These are phyloP conservation scores for Fusarium penzigii DNA, from an alignment of 2,329 filamentous ascomycete genomes.

Conservation along the genomic window DNA sequence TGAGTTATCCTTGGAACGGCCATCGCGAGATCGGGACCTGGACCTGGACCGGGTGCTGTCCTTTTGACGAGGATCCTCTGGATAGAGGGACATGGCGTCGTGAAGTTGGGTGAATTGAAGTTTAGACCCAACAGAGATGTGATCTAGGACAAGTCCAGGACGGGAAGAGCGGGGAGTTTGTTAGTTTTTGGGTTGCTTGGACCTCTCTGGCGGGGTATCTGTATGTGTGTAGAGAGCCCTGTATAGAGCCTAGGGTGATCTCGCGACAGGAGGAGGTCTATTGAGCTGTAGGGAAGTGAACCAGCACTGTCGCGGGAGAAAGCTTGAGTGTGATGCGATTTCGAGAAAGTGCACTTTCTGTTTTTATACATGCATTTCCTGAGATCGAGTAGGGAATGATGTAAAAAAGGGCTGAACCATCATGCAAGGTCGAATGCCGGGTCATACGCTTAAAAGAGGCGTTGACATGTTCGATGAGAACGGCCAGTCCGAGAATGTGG, in stretches of 20 bases:
- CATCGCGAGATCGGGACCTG: constrained; percentile 46
- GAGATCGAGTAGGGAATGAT: background rate
- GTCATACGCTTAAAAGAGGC: background rate
- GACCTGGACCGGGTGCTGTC: constrained; percentile 43
- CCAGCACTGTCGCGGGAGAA: constrained; percentile 4
- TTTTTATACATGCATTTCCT: no score
- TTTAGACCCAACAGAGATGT: constrained; percentile 2
- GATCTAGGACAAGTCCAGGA: constrained; percentile 8
- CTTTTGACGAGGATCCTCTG: constrained; percentile 46
- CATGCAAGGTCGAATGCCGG: background rate
- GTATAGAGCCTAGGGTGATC: no score
- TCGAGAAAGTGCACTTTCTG: background rate
- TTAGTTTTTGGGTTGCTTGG: background rate
- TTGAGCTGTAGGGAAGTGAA: background rate
- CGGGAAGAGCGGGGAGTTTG: background rate
- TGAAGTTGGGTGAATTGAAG: constrained; percentile 1
- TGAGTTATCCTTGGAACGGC: constrained; percentile 33
- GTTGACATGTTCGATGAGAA: background rate
- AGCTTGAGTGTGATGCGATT: background rate
- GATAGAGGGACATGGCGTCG: constrained; percentile 51
- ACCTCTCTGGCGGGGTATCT: constrained; percentile 9
- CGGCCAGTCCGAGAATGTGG: background rate
- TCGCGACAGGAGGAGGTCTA: no score
- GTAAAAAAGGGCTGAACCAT: background rate
- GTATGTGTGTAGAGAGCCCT: no score